A percentile compares a stretch with the other conserved stretches of the same genome.
Evolutionary conservation across 139 green algal species (phyloP).

Genomic region (Chlorella sorokiniana): DNA sequence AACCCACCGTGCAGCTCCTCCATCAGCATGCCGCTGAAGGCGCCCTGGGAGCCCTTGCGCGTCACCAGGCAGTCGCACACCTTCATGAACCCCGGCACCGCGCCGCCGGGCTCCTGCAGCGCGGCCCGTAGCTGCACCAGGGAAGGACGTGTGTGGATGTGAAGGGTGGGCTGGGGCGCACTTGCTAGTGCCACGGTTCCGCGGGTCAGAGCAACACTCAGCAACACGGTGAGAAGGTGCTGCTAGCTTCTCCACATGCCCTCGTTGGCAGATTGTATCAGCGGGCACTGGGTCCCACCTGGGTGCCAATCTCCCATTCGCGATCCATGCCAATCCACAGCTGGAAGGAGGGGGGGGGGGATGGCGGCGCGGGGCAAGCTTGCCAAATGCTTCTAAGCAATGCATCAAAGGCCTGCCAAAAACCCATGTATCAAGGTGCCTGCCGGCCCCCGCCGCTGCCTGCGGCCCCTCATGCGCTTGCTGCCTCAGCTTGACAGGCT

Average conservation of each 20-base stretch:
- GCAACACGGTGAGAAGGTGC: not conserved
- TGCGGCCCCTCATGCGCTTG: too few relatives aligned
- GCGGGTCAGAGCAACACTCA: not conserved
- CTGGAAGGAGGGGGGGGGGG: not conserved
- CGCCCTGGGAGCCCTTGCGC: not conserved
- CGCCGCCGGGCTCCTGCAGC: slow-evolving; percentile 20
- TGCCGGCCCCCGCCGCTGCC: too few relatives aligned
- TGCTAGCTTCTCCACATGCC: too few relatives aligned
- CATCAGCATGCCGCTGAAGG: slow-evolving; percentile 40
- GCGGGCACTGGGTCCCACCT: not conserved
- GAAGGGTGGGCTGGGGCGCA: not conserved
- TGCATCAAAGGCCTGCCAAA: too few relatives aligned
- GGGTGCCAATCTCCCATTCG: slow-evolving; percentile 37
- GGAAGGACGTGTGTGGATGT: not conserved
- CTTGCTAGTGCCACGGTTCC: not conserved
- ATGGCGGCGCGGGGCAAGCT: too few relatives aligned
- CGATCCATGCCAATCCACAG: slow-evolving; percentile 18
- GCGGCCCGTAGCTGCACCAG: slow-evolving; percentile 5
- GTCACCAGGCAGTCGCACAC: slow-evolving; percentile 31
- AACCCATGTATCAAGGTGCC: too few relatives aligned
- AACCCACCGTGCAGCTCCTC: slow-evolving; percentile 39
- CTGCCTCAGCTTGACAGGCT: too few relatives aligned
- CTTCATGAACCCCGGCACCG: slow-evolving; percentile 35
- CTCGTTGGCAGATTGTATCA: not conserved
- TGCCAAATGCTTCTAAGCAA: too few relatives aligned